Percentiles rank a stretch among this genome's conserved stretches.
Conservation (phyloP, 169 alveolate species). For the Plasmodium berghei region DNA sequence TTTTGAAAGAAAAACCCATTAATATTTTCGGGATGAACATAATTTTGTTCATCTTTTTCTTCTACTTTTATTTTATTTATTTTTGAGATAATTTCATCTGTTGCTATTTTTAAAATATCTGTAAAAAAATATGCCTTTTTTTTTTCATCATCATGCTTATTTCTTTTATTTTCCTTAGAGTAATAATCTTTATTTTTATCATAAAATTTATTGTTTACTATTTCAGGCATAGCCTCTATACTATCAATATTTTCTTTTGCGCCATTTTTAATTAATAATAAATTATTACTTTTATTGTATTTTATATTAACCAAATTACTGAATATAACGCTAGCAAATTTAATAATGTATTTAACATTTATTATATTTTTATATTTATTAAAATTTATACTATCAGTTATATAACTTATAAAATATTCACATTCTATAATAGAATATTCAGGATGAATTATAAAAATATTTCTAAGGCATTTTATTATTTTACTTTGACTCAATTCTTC, state of each 20-base stretch:
- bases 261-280: conserved; percentile 3
- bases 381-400: conserved; percentile 7
- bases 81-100: conserved; percentile 63
- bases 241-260: background rate
- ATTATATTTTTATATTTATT: conserved; percentile 5
- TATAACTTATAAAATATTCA: conserved; percentile 42
- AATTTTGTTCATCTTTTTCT: conserved; percentile 46
- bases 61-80: conserved; percentile 70
- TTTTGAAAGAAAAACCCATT: conserved; percentile 60
- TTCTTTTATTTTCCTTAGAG: conserved; percentile 1
- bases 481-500: conserved; percentile 44
- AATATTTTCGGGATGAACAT: conserved; percentile 25
- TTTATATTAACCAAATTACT: conserved; percentile 63
- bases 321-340: conserved; percentile 32
- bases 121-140: conserved; percentile 42
- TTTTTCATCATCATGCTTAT: conserved; percentile 8
- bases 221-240: background rate
- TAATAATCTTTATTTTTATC: conserved; percentile 7
- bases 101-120: conserved; percentile 65
- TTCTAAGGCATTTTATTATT: conserved; percentile 35
- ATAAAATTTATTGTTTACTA: conserved; percentile 2
- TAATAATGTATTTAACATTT: conserved; percentile 29
- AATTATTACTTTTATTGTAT: conserved; percentile 14
- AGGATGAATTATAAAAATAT: conserved; percentile 46
- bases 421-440: conserved; percentile 64